These are phyloP conservation scores for Malassezia psittaci DNA, from an alignment of 1,284 basidiomycete genomes.

Conservation along the genomic window DNA sequence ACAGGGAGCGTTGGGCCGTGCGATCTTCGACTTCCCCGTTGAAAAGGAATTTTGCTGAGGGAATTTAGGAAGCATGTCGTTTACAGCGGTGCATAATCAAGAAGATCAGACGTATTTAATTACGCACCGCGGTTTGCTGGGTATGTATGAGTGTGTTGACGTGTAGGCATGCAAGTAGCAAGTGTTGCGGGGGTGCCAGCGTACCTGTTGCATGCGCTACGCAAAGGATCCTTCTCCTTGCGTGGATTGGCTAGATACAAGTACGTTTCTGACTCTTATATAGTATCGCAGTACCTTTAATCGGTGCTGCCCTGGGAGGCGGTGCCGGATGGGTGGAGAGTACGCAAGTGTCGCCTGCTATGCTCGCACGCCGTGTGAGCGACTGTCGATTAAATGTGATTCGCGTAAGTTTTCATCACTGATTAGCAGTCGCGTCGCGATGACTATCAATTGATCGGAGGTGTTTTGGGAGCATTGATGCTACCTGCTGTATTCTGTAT, in stretches of 20 bases:
- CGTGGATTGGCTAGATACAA: conserved; percentile 31
- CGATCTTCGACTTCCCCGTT: too few species aligned
- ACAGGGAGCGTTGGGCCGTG: background rate
- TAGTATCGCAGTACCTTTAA: conserved; percentile 15
- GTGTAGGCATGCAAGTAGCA: conserved; percentile 25
- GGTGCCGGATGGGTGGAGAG: conserved; percentile 24
- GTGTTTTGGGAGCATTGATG: conserved; percentile 31
- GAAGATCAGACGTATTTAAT: conserved; percentile 15
- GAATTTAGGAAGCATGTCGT: background rate
- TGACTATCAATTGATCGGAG: conserved; percentile 39
- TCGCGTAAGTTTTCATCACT: conserved; percentile 13
- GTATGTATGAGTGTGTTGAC: conserved; percentile 2
- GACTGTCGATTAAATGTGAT: conserved; percentile 18
- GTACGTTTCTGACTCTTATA: conserved; percentile 1
- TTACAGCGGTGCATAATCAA: background rate
- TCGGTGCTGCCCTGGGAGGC: conserved; percentile 21
- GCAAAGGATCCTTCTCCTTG: conserved; percentile 26
- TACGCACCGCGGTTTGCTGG: conserved; percentile 11
- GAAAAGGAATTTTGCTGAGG: background rate
- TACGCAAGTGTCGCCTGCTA: conserved; percentile 17
- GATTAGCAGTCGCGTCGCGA: conserved; percentile 22
- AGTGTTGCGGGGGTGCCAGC: conserved; percentile 36
- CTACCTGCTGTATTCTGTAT: conserved; percentile 33
- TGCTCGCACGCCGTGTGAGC: conserved; percentile 15
- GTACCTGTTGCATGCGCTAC: conserved; percentile 24